Base-by-base conservation (phyloP, 768 basidiomycete genomes). In the Xanthoconium purpureum region DNA sequence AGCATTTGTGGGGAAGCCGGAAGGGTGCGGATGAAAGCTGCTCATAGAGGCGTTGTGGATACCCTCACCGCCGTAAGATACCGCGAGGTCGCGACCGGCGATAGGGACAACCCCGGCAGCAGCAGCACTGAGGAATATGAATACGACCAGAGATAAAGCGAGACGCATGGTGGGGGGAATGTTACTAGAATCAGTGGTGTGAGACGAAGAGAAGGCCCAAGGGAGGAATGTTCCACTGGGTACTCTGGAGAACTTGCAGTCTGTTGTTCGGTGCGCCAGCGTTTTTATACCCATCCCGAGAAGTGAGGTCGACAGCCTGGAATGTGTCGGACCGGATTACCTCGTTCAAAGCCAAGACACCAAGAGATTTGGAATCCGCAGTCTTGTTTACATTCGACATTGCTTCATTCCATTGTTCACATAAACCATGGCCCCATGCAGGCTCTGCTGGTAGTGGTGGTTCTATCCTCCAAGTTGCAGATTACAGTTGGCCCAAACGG, bases 81-180 rank as follows among this genome's bases (percentile, higher is more conserved):
- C n/a, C 9, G 33, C 7, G 7, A 39, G 15, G 18, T 9, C 2
- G 17, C 39, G 40, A 43, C 38, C 6, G 55, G 39, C 43, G 18
- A n/a, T 8, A 10, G 52, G 61, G 38, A 63, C 13, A 20, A 39
- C 46, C 3, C 29, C 53, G 7, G 63, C 63, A 6, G 50, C 36
- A 6, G 45, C 59, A 12, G 35, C 37, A 28, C 56, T 13, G 14
- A 64, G 50, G 35, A 61, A 32, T 1, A 20, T 8, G 20, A 61
- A 55, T 37, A 47, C n/a, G 3, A 50, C n/a, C 11, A 64, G 33
- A 1, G 47, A 40, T 17, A 44, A 36, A 20, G 48, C 6, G 6
- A 57, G 14, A 24, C 50, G 63, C 63, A 64, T 64, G 55, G 37
- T 49, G 3, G 5, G 10, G n/a, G 33, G 50, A 18, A 40, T 5